Evolutionary conservation across 1,139 yeast species (phyloP).

Genomic region (Geotrichum fermentans): DNA sequence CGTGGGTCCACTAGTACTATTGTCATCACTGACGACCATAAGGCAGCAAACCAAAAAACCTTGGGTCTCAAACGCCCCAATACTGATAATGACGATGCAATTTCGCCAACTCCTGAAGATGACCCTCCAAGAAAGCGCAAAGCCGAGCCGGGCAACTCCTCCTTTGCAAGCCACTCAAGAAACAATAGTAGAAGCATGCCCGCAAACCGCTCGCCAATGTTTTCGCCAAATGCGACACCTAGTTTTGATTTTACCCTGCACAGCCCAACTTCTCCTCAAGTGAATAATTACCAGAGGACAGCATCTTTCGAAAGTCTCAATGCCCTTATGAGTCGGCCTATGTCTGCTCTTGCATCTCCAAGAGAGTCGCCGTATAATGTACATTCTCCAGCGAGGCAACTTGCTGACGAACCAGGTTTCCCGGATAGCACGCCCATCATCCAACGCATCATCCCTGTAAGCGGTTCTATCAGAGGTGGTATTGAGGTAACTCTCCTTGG

Average conservation of each 20-base stretch:
- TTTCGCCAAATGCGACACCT: conserved; percentile 7
- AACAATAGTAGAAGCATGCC: background rate
- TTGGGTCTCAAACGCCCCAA: conserved; percentile 18
- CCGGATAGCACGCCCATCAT: conserved; percentile 47
- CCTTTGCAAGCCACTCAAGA: background rate
- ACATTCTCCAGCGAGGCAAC: conserved; percentile 12
- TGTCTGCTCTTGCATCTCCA: conserved; percentile 10
- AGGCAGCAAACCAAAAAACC: conserved; percentile 35
- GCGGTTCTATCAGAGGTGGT: conserved; percentile 91
- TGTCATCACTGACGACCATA: conserved; percentile 88
- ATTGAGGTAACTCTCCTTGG: conserved; percentile 86
- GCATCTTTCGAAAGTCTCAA: background rate
- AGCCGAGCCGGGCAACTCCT: background rate
- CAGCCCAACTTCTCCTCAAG: background rate
- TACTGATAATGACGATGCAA: conserved; percentile 16
- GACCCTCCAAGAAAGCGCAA: conserved; percentile 17
- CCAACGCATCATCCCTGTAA: conserved; percentile 82
- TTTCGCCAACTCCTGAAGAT: background rate
- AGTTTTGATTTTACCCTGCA: conserved; percentile 1
- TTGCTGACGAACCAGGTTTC: conserved; percentile 14
- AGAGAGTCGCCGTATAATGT: conserved; percentile 8
- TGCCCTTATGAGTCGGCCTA: conserved; percentile 8
- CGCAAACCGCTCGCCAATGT: background rate
- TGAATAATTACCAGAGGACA: background rate
- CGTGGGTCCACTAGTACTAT: conserved; percentile 66